A percentile compares a stretch with the other conserved stretches of the same genome.
Evolutionary conservation across 345 rosid species (phyloP).

Genomic region (Lepidium sativum): DNA sequence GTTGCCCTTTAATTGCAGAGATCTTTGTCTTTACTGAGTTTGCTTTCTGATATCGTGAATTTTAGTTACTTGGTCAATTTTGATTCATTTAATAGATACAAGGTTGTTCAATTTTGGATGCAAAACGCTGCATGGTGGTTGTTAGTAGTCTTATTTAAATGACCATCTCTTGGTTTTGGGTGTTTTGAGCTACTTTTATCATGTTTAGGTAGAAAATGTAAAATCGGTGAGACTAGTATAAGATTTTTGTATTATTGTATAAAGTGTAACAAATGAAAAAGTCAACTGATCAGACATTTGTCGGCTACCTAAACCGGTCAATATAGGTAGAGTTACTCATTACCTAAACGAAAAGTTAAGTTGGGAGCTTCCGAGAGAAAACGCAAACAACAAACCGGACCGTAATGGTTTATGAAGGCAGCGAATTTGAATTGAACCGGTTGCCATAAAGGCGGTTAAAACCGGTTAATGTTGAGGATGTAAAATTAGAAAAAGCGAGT

Average conservation of each 20-base stretch:
- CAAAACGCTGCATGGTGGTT: no score
- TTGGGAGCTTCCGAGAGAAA: slow-evolving; percentile 4
- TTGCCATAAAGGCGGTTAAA: background rate
- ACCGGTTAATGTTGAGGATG: background rate
- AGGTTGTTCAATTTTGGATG: no score
- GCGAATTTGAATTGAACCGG: background rate
- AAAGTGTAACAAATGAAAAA: slow-evolving; percentile 20
- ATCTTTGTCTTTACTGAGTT: slow-evolving; percentile 28
- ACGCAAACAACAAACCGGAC: slow-evolving; percentile 22
- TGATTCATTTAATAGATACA: no score
- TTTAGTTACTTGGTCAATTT: no score
- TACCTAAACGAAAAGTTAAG: slow-evolving; percentile 22
- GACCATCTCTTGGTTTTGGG: no score
- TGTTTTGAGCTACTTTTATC: no score
- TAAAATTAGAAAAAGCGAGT: background rate
- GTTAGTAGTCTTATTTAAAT: no score
- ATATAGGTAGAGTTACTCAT: slow-evolving; percentile 40
- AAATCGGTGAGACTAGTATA: no score
- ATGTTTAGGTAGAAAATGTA: no score
- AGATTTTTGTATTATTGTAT: no score
- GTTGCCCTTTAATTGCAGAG: slow-evolving; percentile 76
- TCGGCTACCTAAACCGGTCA: slow-evolving; percentile 39
- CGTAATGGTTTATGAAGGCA: background rate
- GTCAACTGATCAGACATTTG: slow-evolving; percentile 40
- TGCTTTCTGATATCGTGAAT: no score